Evolutionary conservation across 441 rosid genomes (phyloP), one percentile per base, ranked within the genome.

Genomic region (Erysimum cheiri): DNA sequence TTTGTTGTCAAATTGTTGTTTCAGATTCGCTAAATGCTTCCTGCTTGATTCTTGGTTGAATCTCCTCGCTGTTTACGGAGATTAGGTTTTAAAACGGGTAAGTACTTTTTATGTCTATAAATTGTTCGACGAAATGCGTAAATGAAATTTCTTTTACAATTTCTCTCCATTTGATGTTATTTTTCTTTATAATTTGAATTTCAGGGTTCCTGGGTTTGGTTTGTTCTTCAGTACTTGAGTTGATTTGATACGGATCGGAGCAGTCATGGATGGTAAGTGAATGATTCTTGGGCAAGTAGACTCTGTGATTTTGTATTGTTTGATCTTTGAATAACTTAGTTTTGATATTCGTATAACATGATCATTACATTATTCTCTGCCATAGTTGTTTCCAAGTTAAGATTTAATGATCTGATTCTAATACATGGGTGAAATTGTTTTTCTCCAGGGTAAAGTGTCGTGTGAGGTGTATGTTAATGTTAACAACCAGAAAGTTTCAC

Each of bases 261-360:
- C 81, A 80, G 71, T 33, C 85, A 91, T 89, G 96, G 97, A 87
- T 75, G 92, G 97, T 86, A 71, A 65, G 89, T 74, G 32, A 81
- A 59, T 70, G 58, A 71, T 70, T 17, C 24, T 33, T 64, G 37
- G 9, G 64, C 10, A 12, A 15, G n/a, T n/a, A n/a, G n/a, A n/a
- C n/a, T 54, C 6, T 4, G 12, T 54, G n/a, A 13, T 62, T 60
- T 47, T 57, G 33, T 32, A 4, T 13, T 1, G 11, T 9, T 47
- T 60, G 0, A 1, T 29, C 17, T 7, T 63, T 33, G 5, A 31
- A 9, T 3, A 61, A 19, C 11, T 61, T 0, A 6, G 2, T 19
- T 31, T 24, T 70, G 31, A 17, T 12, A 39, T 49, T 32, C 40
- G 3, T 35, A 46, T 48, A 48, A n/a, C 19, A 10, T 49, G 49